Base-by-base conservation (phyloP, 2,329 filamentous ascomycete genomes). In the Colletotrichum sp. region DNA sequence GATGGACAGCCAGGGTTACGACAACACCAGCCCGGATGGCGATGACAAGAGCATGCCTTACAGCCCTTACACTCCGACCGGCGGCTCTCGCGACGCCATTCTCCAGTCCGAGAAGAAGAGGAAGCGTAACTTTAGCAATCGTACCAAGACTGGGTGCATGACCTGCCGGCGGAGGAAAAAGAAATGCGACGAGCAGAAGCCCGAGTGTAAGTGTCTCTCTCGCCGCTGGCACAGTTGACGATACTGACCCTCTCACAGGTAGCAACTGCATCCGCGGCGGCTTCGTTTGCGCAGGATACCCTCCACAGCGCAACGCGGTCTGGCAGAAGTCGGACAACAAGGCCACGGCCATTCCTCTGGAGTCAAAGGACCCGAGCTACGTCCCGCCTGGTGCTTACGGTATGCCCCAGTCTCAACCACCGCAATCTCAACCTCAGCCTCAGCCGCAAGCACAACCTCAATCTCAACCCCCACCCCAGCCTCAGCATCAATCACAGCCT, bases 171-270 rank as follows among this genome's bases (percentile, higher is more conserved):
- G 92, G 82, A 91, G 96, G 75, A 99, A 99, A 90, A 99, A 99
- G 92, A 99, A 99, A 86, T 99, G 97, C 82, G 96, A 99, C 82
- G 97, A 99, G 87, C 91, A 91, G 70, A 98, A 98, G 84, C 97
- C 97, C 30, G 93, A 95, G 84, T 99, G 97, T 98, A 89, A 89
- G 94, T 88, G 6, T 21, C 9, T n/a, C 24, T 16, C 12, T 71
- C 26, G 36, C 18, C 9, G 12, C 21, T 48, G 39, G 8, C 8
- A 15, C 6, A 43, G 63, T 2, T 36, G 39, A 16, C 34, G 39
- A 18, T 18, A 36, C 59, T 76, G 64, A 80, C 78, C 78, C 64
- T 79, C 81, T 55, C 78, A 61, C 78, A 96, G 94, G 94, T 86
- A 94, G 93, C 82, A 99, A 99, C 82, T 99, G 97, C 85, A 90